Conservation (phyloP, 345 rosid species). For the Punica granatum region DNA sequence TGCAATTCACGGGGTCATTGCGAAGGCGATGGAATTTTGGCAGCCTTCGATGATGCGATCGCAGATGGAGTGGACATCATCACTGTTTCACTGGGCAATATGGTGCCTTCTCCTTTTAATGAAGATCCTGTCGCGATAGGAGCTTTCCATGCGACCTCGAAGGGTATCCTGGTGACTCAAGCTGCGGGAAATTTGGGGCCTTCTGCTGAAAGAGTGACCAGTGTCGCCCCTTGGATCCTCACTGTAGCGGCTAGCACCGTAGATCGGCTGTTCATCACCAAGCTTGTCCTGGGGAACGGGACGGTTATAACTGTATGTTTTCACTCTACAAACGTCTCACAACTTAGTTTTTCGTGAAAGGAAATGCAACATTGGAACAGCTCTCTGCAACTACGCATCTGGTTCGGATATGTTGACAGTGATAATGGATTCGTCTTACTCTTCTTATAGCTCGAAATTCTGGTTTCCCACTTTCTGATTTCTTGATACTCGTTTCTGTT, state of each 20-base stretch:
- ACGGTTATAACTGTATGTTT: slow-evolving; percentile 26
- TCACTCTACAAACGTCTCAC: not conserved
- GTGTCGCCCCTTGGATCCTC: slow-evolving; percentile 26
- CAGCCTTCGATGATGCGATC: slow-evolving; percentile 40
- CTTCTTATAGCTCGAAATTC: too few relatives aligned
- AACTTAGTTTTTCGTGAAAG: too few relatives aligned
- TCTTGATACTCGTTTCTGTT: too few relatives aligned
- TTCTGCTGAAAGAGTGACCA: too few relatives aligned
- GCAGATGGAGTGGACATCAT: slow-evolving; percentile 24
- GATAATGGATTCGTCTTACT: too few relatives aligned
- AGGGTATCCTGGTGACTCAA: slow-evolving; percentile 19
- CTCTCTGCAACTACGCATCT: too few relatives aligned
- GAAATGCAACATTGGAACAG: too few relatives aligned
- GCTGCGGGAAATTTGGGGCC: slow-evolving; percentile 27
- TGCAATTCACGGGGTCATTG: slow-evolving; percentile 4
- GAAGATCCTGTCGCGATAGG: slow-evolving; percentile 23
- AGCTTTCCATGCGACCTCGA: slow-evolving; percentile 26
- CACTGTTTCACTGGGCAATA: slow-evolving; percentile 10
- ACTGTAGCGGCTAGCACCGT: slow-evolving; percentile 28
- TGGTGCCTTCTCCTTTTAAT: fast-evolving
- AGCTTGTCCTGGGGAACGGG: slow-evolving; percentile 19
- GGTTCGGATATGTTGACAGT: too few relatives aligned
- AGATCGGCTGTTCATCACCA: slow-evolving; percentile 16
- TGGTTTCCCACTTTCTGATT: too few relatives aligned
- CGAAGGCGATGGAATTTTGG: not conserved